A percentile compares a stretch with the other conserved stretches of the same genome.
Conservation (phyloP, 306 rosid species). For the Lithocarpus polystachyus region DNA sequence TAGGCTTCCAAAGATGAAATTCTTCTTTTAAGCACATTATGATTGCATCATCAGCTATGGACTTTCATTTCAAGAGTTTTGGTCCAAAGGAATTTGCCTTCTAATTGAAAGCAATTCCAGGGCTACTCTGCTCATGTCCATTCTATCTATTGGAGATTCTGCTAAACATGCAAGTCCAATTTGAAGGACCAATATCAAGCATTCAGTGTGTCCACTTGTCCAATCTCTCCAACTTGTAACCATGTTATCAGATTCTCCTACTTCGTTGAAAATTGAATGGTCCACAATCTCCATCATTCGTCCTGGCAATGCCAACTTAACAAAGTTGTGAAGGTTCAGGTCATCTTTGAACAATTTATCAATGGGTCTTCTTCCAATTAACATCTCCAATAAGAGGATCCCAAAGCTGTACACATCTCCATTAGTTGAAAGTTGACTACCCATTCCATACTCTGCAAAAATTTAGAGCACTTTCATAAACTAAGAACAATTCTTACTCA, state of each 20-base stretch:
- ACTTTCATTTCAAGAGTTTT: background rate
- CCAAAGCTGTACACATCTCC: slow-evolving; percentile 15
- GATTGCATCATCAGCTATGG: background rate
- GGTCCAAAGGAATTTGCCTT: background rate
- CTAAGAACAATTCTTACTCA: background rate
- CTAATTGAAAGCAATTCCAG: background rate
- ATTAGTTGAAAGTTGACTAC: background rate
- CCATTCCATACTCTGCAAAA: slow-evolving; percentile 18
- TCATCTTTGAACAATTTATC: background rate
- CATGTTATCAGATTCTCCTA: background rate
- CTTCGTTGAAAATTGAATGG: background rate
- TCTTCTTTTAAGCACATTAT: background rate
- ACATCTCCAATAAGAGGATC: slow-evolving; percentile 15
- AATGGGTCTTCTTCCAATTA: background rate
- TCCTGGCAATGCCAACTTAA: background rate
- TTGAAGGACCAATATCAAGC: background rate
- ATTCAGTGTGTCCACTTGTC: background rate
- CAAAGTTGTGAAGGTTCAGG: background rate
- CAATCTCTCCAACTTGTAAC: background rate
- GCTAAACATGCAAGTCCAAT: slow-evolving; percentile 8
- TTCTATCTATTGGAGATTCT: background rate
- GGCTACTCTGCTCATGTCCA: background rate
- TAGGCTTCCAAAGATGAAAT: background rate
- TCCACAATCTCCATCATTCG: background rate
- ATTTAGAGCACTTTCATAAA: background rate